Evolutionary conservation across 768 basidiomycete species (phyloP), one percentile per base, ranked within the genome.

Genomic region (Pleurotus cornucopiae): DNA sequence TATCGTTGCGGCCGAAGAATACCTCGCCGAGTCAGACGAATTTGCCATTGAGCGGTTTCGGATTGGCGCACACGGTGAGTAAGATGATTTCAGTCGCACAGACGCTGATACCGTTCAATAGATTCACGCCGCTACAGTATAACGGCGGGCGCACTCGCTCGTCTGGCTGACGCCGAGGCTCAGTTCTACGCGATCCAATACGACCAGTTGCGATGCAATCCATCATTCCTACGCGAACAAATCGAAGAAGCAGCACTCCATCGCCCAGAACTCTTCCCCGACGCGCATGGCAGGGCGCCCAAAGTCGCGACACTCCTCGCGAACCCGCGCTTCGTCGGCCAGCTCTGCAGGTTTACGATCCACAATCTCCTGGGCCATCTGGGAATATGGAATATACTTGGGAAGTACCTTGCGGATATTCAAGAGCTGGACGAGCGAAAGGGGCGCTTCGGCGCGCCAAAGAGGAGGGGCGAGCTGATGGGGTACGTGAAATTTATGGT

Each of bases 21-120:
- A 53, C n/a, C 39, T 53, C 5, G 51, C 39, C 39, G 51, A 53
- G 39, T 53, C 51, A 20, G 51, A 53, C 39, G 38, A 53, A 23
- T 21, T 53, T 25, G 51, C 51, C 4, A 53, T 30, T 9, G 37
- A 53, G 21, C n/a, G 51, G 16, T 53, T 53, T 23, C 16, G 26
- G 12, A 53, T 20, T 4, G 51, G 51, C 6, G 51, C 51, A 16
- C 37, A 25, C 18, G 51, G 51, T 53, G 16, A 13, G 51, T 41
- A 16, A 7, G 38, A 25, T 9, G 9, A 12, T 16, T 23, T 6
- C 21, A 14, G 2, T 23, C 20, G 16, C 1, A 16, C 16, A 12
- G 5, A 14, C 6, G 16, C 26, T 34, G 30, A 34, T n/a, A 11
- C 18, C 14, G 1, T 2, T 20, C 9, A 4, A 7, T 21, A 53